A percentile compares a stretch with the other conserved stretches of the same genome.
Evolutionary conservation across 805 yeast species (phyloP).

Genomic region (Priceomyces melissophilus): DNA sequence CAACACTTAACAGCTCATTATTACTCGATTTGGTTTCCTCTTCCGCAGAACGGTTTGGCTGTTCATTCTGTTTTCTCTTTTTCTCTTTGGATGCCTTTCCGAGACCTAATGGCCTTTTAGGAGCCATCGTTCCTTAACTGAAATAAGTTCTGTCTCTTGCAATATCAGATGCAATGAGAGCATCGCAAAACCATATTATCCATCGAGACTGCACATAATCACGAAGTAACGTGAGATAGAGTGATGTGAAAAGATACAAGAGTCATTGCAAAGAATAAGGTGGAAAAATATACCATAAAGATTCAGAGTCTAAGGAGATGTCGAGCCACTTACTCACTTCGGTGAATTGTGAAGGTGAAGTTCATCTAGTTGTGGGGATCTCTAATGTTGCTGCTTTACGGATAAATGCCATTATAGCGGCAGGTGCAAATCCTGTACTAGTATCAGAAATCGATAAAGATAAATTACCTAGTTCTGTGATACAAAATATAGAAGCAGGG

Average conservation of each 20-base stretch:
- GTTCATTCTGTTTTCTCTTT: conserved; percentile 29
- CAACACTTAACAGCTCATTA: conserved; percentile 44
- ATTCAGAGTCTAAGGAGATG: conserved; percentile 6
- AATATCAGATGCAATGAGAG: no score
- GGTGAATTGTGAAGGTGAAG: conserved; percentile 45
- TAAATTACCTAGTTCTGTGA: conserved; percentile 21
- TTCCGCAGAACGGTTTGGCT: conserved; percentile 1
- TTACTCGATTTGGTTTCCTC: conserved; percentile 17
- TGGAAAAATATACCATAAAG: not conserved
- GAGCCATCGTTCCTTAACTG: conserved; percentile 11
- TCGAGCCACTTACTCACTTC: conserved; percentile 32
- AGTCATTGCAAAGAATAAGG: no score
- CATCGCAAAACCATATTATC: no score
- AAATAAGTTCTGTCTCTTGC: not conserved
- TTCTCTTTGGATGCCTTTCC: conserved; percentile 47
- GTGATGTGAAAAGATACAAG: conserved; percentile 4
- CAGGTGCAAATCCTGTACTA: conserved; percentile 55
- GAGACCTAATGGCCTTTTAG: conserved; percentile 37
- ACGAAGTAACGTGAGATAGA: conserved; percentile 8
- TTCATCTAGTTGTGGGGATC: conserved; percentile 56
- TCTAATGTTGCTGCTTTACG: conserved; percentile 46
- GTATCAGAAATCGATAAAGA: conserved; percentile 33
- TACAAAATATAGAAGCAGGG: conserved; percentile 19
- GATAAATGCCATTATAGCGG: conserved; percentile 43
- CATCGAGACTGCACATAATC: not conserved